Percentiles rank a stretch among this genome's conserved stretches.
phyloP scores from a whole-genome alignment of 441 rosid species.

The Brassica balearica region DNA sequence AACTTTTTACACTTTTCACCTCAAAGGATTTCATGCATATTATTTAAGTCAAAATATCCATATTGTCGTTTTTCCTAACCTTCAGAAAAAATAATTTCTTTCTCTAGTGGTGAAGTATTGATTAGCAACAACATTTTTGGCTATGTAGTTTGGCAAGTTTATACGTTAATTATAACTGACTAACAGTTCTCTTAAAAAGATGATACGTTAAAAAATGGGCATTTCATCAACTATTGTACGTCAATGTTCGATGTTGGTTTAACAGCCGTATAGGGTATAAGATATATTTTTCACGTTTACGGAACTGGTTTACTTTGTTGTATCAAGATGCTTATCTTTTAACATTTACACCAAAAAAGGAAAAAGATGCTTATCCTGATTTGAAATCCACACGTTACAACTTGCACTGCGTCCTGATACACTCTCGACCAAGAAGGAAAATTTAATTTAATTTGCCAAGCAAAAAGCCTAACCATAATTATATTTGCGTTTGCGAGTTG shows the following conservation, averaged over 20 bases:
- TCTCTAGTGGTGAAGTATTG: background rate
- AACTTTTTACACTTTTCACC: background rate
- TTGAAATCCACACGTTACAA: conserved; percentile 5
- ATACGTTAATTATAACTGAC: background rate
- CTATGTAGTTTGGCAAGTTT: background rate
- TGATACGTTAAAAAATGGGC: background rate
- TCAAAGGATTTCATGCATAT: background rate
- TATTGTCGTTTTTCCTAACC: background rate
- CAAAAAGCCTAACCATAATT: background rate
- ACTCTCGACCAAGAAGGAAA: background rate
- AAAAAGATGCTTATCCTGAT: background rate
- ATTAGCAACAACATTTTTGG: background rate
- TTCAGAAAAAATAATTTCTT: background rate
- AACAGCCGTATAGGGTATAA: background rate
- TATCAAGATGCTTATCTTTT: no score
- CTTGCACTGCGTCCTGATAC: background rate
- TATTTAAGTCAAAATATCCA: no score
- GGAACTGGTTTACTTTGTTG: background rate
- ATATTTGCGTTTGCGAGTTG: background rate
- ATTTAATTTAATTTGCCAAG: background rate
- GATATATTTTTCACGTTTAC: background rate
- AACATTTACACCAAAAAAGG: no score
- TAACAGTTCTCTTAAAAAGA: background rate
- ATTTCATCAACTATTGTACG: background rate
- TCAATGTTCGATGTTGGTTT: background rate